A percentile compares a stretch with the other conserved stretches of the same genome.
phyloP scores from a whole-genome alignment of 345 rosid species.

The Kandelia obovata region DNA sequence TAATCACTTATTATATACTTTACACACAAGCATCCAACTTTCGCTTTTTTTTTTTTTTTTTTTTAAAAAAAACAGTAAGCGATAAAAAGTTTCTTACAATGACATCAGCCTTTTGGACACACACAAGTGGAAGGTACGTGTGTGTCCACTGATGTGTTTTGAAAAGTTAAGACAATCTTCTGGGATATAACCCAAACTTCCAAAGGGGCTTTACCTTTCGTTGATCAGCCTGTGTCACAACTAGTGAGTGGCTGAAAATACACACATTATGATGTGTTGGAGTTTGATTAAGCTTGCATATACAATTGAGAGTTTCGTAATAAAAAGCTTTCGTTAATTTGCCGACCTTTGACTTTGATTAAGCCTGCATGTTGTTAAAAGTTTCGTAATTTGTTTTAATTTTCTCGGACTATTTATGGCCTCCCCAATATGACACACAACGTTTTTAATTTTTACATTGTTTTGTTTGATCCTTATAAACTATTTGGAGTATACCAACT shows the following conservation, averaged over 20 bases:
- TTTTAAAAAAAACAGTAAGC: not conserved
- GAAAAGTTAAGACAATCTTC: conserved; percentile 39
- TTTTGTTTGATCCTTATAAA: no score
- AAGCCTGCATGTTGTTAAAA: no score
- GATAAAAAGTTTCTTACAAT: conserved; percentile 16
- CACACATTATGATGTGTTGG: not conserved
- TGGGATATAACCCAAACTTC: conserved; percentile 30
- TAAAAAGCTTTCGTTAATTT: no score
- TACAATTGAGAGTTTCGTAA: no score
- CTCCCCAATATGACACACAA: no score
- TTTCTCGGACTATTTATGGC: no score
- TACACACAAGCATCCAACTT: conserved; percentile 46
- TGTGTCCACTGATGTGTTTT: conserved; percentile 39
- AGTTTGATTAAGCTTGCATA: no score
- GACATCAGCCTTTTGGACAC: conserved; percentile 37
- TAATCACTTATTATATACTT: conserved; percentile 30
- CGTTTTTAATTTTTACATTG: no score
- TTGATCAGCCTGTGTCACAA: not conserved
- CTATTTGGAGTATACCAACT: no score
- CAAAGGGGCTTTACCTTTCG: conserved; percentile 29
- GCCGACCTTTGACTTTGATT: no score
- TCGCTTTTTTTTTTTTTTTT: no score
- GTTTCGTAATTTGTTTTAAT: no score
- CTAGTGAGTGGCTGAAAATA: not conserved
- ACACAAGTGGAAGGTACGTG: conserved; percentile 21